Conservation (phyloP, 169 alveolate genomes). For the Theileria sp. region DNA sequence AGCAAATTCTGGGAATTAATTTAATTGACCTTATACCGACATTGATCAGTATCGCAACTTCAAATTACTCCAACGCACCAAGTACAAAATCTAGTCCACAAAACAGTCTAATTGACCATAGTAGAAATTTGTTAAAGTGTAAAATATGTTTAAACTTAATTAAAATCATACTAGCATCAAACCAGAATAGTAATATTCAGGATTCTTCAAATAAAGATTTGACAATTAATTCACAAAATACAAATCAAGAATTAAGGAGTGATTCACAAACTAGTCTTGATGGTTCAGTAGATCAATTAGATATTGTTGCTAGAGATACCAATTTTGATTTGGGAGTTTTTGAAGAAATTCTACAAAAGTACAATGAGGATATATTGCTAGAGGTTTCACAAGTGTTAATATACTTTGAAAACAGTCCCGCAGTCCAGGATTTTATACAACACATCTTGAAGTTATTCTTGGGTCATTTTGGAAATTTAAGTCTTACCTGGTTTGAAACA, state of each 20-base stretch:
- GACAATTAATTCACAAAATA: constrained; percentile 3
- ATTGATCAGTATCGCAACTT: constrained; percentile 50
- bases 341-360: constrained; percentile 15
- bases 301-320: constrained; percentile 7
- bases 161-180: constrained; percentile 33
- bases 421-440: constrained; percentile 23
- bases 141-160: constrained; percentile 40
- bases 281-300: neutral
- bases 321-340: constrained; percentile 37
- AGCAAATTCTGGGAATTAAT: constrained; percentile 23
- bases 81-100: neutral
- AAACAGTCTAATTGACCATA: neutral
- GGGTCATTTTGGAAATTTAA: constrained; percentile 50
- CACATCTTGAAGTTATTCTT: constrained; percentile 26
- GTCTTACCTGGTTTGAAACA: constrained; percentile 48
- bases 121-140: constrained; percentile 20
- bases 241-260: neutral
- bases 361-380: constrained; percentile 33
- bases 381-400: constrained; percentile 51
- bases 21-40: constrained; percentile 34
- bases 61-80: constrained; percentile 27
- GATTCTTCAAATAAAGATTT: neutral
- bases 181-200: neutral
- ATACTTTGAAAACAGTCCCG: constrained; percentile 6
- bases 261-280: neutral